Evolutionary conservation across 169 alveolate genomes (phyloP).

Genomic region (Perkinsus marinus): DNA sequence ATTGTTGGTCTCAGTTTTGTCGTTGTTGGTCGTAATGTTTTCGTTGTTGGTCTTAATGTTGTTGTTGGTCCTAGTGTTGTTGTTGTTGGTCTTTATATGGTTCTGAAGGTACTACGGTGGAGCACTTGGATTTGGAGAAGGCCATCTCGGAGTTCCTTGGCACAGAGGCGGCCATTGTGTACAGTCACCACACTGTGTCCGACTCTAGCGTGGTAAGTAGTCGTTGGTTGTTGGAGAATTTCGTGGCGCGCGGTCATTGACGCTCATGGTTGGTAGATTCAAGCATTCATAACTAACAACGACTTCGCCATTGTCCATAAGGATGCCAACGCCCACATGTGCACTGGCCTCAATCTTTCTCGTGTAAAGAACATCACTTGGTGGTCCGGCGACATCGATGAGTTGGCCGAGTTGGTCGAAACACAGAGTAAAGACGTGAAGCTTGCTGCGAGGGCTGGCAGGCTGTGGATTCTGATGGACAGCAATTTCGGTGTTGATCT

Average conservation of each 20-base stretch:
- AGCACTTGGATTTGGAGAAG: constrained; percentile 2
- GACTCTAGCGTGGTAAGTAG: background rate
- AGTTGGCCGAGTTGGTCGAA: background rate
- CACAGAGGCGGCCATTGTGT: background rate
- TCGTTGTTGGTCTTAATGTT: background rate
- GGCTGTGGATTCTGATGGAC: background rate
- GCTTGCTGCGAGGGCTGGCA: background rate
- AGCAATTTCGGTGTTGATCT: background rate
- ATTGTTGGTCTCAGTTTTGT: background rate
- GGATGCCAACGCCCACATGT: background rate
- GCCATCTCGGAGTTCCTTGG: background rate
- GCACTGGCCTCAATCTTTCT: background rate
- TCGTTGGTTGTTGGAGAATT: background rate
- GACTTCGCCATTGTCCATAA: background rate
- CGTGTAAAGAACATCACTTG: background rate
- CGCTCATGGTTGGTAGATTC: background rate
- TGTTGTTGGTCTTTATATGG: background rate
- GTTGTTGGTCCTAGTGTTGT: background rate
- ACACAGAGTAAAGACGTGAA: background rate
- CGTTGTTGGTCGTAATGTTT: background rate
- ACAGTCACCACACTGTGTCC: background rate
- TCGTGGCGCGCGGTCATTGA: too few species aligned
- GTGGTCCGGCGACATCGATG: background rate
- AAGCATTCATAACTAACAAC: background rate
- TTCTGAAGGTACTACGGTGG: background rate